These are phyloP conservation scores for Cryptococcus sp. DNA, from an alignment of 1,284 basidiomycete species.

Conservation along the genomic window DNA sequence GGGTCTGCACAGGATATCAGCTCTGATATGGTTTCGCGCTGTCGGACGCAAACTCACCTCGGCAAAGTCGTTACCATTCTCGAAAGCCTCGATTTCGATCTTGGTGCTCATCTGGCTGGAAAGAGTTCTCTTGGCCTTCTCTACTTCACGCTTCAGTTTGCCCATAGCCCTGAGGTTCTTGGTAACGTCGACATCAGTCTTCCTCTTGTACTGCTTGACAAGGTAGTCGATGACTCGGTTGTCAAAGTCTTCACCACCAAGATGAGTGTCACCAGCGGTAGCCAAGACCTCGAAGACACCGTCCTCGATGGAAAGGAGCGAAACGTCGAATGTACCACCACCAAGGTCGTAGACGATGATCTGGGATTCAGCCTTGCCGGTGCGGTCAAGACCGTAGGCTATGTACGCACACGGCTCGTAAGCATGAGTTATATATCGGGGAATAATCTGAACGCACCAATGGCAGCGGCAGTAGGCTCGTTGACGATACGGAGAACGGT, in stretches of 20 bases:
- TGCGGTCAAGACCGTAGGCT: conserved; percentile 97
- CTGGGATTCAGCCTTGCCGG: conserved; percentile 82
- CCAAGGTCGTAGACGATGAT: conserved; percentile 99
- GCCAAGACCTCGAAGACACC: conserved; percentile 97
- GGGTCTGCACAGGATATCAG: conserved; percentile 52
- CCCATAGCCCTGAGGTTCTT: conserved; percentile 88
- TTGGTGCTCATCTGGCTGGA: conserved; percentile 73
- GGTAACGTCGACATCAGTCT: conserved; percentile 85
- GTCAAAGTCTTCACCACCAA: conserved; percentile 99
- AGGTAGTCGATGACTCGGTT: conserved; percentile 93
- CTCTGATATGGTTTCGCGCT: neutral
- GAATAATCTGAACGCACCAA: conserved; percentile 40
- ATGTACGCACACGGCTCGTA: neutral
- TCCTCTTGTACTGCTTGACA: conserved; percentile 92
- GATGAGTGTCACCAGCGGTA: conserved; percentile 97
- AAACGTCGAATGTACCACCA: conserved; percentile 98
- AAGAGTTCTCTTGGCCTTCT: conserved; percentile 98
- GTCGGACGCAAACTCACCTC: conserved; percentile 60
- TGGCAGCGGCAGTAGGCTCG: conserved; percentile 95
- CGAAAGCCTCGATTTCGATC: conserved; percentile 81
- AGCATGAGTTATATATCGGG: neutral
- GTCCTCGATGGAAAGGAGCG: conserved; percentile 91
- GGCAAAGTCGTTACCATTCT: conserved; percentile 92
- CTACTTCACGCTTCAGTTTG: conserved; percentile 97
- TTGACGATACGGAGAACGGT: conserved; percentile 97